Base-by-base conservation (phyloP, 2,329 filamentous ascomycete genomes). In the Magnaporthiopsis incrustans region DNA sequence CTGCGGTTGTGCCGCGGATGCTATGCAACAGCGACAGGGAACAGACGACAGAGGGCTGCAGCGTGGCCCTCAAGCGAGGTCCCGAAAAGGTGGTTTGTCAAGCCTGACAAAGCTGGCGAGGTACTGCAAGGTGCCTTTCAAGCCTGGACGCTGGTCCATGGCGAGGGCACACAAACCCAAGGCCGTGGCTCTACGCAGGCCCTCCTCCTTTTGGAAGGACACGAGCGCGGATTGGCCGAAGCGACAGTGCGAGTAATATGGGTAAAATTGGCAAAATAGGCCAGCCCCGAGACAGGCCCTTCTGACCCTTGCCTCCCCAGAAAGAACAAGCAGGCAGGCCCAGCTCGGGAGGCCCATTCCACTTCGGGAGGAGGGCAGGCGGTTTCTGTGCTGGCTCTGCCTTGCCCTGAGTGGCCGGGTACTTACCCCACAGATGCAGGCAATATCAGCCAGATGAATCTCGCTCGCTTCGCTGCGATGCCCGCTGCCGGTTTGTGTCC, bases 211-310 rank as follows among this genome's bases (percentile, higher is more conserved):
- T 33, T 26, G 35, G 60, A 44, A 27, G 12, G 26, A 57, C 27
- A 57, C 44, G 50, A 4, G 27, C 30, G n/a, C 53, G 26, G 53
- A 63, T 38, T 57, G 61, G 61, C 15, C 38, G 61, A n/a, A 44
- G 30, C 61, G 53, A 56, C 50, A 59, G 53, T 59, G 22, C 14
- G 50, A 26, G 25, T 25, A 63, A 63, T 63, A 38, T 59, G 61
- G 61, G n/a, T 63, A 63, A 63, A 63, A 27, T n/a, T 59, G 61
- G 61, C 30, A 58, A 59, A 63, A 63, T 59, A 59, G 61, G 32
- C 56, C 61, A 32, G 15, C 58, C 32, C 58, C 58, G 32, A n/a
- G 11, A 35, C 22, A 32, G 3, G 27, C 18, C 27, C 58, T 32
- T 32, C 58, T 60, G 58, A 60, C 58, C 32, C 44, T n/a, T 22